These are phyloP conservation scores for Xylariaceae sp. DNA, from an alignment of 2,329 filamentous ascomycete genomes.

Conservation along the genomic window DNA sequence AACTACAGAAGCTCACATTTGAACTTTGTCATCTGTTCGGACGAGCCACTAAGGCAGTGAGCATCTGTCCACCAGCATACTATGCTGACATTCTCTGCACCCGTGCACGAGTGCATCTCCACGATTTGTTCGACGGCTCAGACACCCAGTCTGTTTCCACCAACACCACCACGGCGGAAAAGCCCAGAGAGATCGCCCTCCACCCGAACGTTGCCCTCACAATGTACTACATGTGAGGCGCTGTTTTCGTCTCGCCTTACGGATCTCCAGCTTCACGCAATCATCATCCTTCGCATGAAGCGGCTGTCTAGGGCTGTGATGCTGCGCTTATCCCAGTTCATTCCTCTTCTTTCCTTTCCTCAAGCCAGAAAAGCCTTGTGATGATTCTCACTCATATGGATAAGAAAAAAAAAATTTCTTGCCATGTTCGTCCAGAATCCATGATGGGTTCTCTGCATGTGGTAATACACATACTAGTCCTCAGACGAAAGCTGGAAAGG, in stretches of 20 bases:
- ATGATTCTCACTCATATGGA: background rate
- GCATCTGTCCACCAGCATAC: slow-evolving; percentile 82
- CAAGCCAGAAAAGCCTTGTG: background rate
- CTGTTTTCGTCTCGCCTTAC: background rate
- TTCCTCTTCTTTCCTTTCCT: too few relatives aligned
- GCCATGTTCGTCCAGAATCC: too few relatives aligned
- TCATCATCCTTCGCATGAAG: background rate
- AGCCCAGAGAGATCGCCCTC: background rate
- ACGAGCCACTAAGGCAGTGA: slow-evolving; percentile 83
- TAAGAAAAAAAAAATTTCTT: background rate
- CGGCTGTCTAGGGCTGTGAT: too few relatives aligned
- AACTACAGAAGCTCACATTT: slow-evolving; percentile 69
- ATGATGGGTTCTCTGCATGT: too few relatives aligned
- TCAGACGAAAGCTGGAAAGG: too few relatives aligned
- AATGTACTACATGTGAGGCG: background rate
- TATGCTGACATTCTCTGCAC: slow-evolving; percentile 86
- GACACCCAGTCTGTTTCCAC: slow-evolving; percentile 26
- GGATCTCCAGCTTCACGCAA: background rate
- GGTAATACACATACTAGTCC: too few relatives aligned
- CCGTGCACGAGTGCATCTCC: slow-evolving; percentile 68
- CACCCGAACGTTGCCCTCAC: background rate
- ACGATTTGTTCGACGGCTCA: slow-evolving; percentile 52
- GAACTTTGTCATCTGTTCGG: slow-evolving; percentile 80
- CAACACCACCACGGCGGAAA: background rate
- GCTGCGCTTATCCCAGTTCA: too few relatives aligned